phyloP scores from a whole-genome alignment of 2,329 filamentous ascomycete genomes.

The Penicillium occitanis region DNA sequence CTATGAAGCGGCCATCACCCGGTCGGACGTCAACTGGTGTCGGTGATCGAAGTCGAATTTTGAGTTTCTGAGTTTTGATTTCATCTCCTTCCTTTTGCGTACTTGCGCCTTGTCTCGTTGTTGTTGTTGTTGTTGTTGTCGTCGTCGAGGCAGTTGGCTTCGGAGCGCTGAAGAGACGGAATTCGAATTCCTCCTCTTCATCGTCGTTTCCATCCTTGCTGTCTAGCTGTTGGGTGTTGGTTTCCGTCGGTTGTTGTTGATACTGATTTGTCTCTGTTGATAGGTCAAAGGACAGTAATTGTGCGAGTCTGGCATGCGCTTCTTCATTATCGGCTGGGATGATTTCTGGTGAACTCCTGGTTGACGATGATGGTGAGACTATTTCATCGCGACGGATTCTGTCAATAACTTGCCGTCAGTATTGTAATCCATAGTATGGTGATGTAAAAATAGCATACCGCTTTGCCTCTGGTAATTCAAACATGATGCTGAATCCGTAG shows the following conservation, averaged over 20 bases:
- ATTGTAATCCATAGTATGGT: too few species aligned
- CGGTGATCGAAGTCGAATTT: constrained; percentile 41
- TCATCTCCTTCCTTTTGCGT: neutral
- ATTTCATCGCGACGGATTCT: constrained; percentile 42
- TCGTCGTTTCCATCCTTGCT: constrained; percentile 26
- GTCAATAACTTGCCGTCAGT: constrained; percentile 6
- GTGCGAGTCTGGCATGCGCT: constrained; percentile 32
- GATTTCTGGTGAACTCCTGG: constrained; percentile 33
- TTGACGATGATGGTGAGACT: constrained; percentile 32
- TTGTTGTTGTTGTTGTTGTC: neutral
- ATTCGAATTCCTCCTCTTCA: constrained; percentile 47
- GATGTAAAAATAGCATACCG: constrained; percentile 28
- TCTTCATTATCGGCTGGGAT: constrained; percentile 28
- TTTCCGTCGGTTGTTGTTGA: neutral
- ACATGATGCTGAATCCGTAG: constrained; percentile 29
- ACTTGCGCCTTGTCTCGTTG: neutral
- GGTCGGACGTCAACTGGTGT: constrained; percentile 31
- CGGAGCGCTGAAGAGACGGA: constrained; percentile 41
- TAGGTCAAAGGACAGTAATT: constrained; percentile 36
- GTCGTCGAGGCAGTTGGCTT: constrained; percentile 21
- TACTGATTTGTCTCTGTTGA: constrained; percentile 22
- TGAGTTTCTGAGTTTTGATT: constrained; percentile 37
- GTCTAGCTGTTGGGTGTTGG: constrained; percentile 14
- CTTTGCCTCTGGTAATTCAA: constrained; percentile 39
- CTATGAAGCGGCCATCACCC: constrained; percentile 39